Conservation (phyloP, 164 flowering plant species). For the Hamamelis virginiana region DNA sequence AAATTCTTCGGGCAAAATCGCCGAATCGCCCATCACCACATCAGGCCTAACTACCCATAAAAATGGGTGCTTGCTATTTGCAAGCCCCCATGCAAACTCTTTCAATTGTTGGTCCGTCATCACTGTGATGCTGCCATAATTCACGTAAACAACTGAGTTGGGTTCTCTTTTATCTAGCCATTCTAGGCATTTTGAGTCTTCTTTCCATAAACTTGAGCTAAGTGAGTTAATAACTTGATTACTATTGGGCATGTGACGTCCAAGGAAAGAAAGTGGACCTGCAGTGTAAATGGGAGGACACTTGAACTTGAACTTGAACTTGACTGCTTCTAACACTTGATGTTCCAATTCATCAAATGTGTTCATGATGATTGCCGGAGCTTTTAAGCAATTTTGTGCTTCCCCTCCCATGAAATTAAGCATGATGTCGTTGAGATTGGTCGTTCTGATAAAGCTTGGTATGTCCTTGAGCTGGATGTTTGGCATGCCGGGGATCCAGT, state of each 20-base stretch:
- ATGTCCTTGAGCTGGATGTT: conserved; percentile 6
- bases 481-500: conserved; percentile 11
- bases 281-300: conserved; percentile 4
- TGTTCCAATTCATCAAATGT: conserved; percentile 8
- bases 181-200: not conserved
- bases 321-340: conserved; percentile 1
- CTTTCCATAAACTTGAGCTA: conserved; percentile 2
- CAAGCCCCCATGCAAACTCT: conserved; percentile 10
- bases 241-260: not conserved
- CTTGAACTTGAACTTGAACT: no score
- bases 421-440: not conserved
- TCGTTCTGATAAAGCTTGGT: conserved; percentile 5
- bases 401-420: not conserved
- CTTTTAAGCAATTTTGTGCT: not conserved
- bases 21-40: conserved; percentile 1
- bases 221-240: not conserved
- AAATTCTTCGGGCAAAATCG: conserved; percentile 1
- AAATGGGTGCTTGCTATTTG: conserved; percentile 10
- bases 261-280: conserved; percentile 1
- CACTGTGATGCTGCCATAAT: conserved; percentile 1
- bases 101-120: conserved; percentile 8
- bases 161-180: conserved; percentile 5
- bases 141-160: conserved; percentile 6
- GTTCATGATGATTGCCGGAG: conserved; percentile 10
- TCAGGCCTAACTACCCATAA: conserved; percentile 8